Conservation (phyloP, 176 grass and related monocot species). For the Oryza officinalis region DNA sequence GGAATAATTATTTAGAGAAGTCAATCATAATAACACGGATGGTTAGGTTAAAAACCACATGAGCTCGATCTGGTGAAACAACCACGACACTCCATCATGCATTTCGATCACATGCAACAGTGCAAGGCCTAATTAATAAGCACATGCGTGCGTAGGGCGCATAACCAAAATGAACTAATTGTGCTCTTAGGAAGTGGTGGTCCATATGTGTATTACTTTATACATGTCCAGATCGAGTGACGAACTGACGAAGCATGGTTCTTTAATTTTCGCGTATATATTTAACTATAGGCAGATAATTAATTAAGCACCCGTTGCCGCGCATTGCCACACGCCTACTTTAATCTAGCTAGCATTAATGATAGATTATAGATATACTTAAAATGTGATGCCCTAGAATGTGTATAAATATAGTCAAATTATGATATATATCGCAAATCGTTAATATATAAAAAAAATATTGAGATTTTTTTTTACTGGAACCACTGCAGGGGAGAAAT, state of each 20-base stretch:
- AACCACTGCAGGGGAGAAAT: too few species aligned
- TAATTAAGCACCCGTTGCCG: not conserved
- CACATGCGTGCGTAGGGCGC: not conserved
- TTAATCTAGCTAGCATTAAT: not conserved
- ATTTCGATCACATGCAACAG: not conserved
- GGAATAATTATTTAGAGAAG: not conserved
- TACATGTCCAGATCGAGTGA: not conserved
- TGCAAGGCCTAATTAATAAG: not conserved
- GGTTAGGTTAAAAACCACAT: slow-evolving; percentile 8
- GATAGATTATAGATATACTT: not conserved
- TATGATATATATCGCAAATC: too few species aligned
- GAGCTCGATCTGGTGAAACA: not conserved
- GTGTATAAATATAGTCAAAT: too few species aligned
- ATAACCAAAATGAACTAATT: not conserved
- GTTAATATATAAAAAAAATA: too few species aligned
- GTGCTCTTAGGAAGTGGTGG: not conserved
- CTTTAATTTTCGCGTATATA: not conserved
- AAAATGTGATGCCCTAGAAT: too few species aligned
- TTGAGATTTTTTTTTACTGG: too few species aligned
- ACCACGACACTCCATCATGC: not conserved
- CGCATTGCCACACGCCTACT: not conserved
- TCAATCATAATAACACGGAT: not conserved
- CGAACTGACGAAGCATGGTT: too few species aligned
- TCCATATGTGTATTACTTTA: not conserved
- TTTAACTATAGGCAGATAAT: not conserved